phyloP scores from a whole-genome alignment of 2,329 filamentous ascomycete genomes.

The Colletotrichum tofieldiae region DNA sequence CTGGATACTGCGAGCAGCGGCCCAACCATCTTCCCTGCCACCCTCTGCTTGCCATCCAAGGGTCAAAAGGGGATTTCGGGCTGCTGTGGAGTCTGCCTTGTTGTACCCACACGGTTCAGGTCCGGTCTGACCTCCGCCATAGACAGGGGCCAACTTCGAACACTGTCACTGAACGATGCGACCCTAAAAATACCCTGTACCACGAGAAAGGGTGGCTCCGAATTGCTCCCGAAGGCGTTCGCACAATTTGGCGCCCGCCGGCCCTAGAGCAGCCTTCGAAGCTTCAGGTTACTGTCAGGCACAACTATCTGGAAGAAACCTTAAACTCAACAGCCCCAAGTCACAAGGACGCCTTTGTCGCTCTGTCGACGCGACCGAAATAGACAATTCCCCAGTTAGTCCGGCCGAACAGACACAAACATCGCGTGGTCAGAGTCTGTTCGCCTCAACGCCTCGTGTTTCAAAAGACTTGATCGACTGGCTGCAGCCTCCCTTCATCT shows the following conservation, averaged over 20 bases:
- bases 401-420: conserved; percentile 32
- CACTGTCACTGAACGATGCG: conserved; percentile 25
- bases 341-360: not conserved
- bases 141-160: conserved; percentile 11
- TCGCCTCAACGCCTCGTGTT: conserved; percentile 43
- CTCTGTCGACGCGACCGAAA: conserved; percentile 27
- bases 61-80: conserved; percentile 24
- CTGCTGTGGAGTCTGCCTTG: conserved; percentile 33
- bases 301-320: not conserved
- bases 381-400: conserved; percentile 24
- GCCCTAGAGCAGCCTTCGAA: conserved; percentile 22
- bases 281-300: conserved; percentile 39
- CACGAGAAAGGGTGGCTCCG: conserved; percentile 23
- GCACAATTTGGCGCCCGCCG: conserved; percentile 8
- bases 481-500: conserved; percentile 40
- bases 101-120: conserved; percentile 33
- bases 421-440: conserved; percentile 40
- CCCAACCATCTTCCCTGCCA: not conserved
- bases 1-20: not conserved
- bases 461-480: conserved; percentile 40
- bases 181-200: conserved; percentile 39
- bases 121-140: conserved; percentile 18
- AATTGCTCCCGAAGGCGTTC: conserved; percentile 32
- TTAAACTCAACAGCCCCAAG: conserved; percentile 5
- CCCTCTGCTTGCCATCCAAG: conserved; percentile 17